Evolutionary conservation across 2,329 filamentous ascomycete species (phyloP), one percentile per base, ranked within the genome.

Genomic region (Blastomyces parvus): DNA sequence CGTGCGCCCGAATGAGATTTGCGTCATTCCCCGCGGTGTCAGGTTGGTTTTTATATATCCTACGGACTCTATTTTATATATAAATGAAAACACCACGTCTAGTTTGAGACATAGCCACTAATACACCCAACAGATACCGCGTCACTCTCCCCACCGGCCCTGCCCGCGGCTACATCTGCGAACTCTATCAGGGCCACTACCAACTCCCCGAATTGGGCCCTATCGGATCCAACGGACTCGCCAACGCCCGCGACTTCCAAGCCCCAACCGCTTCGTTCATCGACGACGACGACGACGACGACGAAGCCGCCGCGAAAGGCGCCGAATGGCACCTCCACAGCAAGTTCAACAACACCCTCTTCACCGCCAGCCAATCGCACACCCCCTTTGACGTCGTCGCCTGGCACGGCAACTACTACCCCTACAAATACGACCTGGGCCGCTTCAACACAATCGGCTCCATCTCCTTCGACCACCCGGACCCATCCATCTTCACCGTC

Each of bases 391-490:
- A 92, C 69, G 84, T 92, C 0, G 88, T 91, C 2, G 88, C 86
- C 2, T 92, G 88, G 88, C 88, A 92, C 71, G 89, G 89, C 55
- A 88, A 85, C 66, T 91, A 91, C 76, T 88, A 88, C 65, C 89
- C 89, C 0, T 90, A 86, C 82, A 92, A 92, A 76, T 92, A 92
- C 77, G 89, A 91, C 69, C 81, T 92, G 0, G 87, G 86, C 33
- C 84, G 88, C 40, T 92, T 91, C 80, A 88, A 87, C 76, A 85
- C 84, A 53, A 86, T 92, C 55, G 89, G 88, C 25, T 85, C 82
- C 62, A 85, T 90, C 67, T 88, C 85, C 8, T 90, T 84, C 70
- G 89, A 92, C 73, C 89, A 92, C 71, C 88, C 88, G 0, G 89
- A 92, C 71, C 89, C 89, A 0, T 86, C 83, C 66, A 91, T 92